These are phyloP conservation scores for Fraxinus sp. DNA, from an alignment of 305 asterid species.

Conservation along the genomic window DNA sequence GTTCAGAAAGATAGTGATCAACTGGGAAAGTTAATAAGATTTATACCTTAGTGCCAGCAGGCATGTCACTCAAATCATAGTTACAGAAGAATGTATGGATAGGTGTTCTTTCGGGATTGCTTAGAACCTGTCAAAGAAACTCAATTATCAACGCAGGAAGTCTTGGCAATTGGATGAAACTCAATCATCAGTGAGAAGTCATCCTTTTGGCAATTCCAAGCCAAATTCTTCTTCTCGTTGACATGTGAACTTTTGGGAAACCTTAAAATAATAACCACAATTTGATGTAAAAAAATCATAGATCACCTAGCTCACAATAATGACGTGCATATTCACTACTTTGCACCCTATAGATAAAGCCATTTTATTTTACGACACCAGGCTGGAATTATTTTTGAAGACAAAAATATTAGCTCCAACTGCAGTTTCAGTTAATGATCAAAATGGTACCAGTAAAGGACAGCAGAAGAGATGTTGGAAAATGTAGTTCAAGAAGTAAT, in stretches of 20 bases:
- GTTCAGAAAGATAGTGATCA: slow-evolving; percentile 1
- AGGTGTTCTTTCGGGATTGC: slow-evolving; percentile 95
- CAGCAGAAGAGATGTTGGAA: not conserved
- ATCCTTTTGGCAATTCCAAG: slow-evolving; percentile 10
- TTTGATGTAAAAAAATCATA: not conserved
- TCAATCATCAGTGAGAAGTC: slow-evolving; percentile 1
- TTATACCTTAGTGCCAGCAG: slow-evolving; percentile 85
- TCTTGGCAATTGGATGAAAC: slow-evolving; percentile 12
- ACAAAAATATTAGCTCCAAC: not conserved
- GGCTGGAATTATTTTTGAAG: not conserved
- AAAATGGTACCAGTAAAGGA: not conserved
- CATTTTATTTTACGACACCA: not conserved
- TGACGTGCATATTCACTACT: not conserved
- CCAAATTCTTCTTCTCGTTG: not conserved
- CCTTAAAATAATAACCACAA: not conserved
- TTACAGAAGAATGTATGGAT: slow-evolving; percentile 84
- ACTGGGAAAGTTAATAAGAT: slow-evolving; percentile 10
- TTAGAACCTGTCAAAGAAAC: slow-evolving; percentile 60
- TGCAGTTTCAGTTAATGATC: not conserved
- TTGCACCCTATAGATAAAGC: not conserved
- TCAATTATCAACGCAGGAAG: slow-evolving; percentile 5
- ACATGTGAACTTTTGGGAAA: not conserved
- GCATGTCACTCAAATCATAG: slow-evolving; percentile 95
- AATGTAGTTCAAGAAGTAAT: not conserved
- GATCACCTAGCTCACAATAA: not conserved